Evolutionary conservation across 1,139 yeast species (phyloP).

Genomic region (Yamadazyma jaroonii): DNA sequence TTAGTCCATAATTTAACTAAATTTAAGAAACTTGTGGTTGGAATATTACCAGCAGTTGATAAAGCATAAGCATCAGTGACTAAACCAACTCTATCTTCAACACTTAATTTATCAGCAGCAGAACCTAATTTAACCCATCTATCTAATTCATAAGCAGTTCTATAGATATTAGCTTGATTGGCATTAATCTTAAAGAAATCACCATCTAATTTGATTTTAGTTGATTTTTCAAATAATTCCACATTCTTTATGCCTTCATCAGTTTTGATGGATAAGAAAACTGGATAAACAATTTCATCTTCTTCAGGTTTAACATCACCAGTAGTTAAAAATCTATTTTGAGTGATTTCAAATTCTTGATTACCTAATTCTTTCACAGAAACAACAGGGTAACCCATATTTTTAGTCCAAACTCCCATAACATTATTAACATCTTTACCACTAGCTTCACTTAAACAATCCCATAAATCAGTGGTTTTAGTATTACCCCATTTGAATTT

Average conservation of each 20-base stretch:
- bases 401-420: slow-evolving; percentile 84
- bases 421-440: slow-evolving; percentile 74
- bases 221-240: slow-evolving; percentile 55
- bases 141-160: slow-evolving; percentile 67
- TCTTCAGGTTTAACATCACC: slow-evolving; percentile 78
- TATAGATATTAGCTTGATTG: slow-evolving; percentile 79
- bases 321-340: slow-evolving; percentile 75
- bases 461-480: slow-evolving; percentile 79
- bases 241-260: slow-evolving; percentile 58
- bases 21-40: slow-evolving; percentile 62
- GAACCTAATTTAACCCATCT: slow-evolving; percentile 74
- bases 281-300: slow-evolving; percentile 67
- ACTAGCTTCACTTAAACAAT: slow-evolving; percentile 67
- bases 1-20: slow-evolving; percentile 66
- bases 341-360: slow-evolving; percentile 54
- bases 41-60: slow-evolving; percentile 69
- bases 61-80: slow-evolving; percentile 80
- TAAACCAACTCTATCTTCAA: slow-evolving; percentile 82
- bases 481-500: slow-evolving; percentile 80
- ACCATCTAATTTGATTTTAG: slow-evolving; percentile 40
- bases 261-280: slow-evolving; percentile 76
- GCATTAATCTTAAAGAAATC: slow-evolving; percentile 78
- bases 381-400: slow-evolving; percentile 80
- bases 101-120: slow-evolving; percentile 72
- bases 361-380: slow-evolving; percentile 47